These are phyloP conservation scores for Botryotinia calthae DNA, from an alignment of 2,329 filamentous ascomycete genomes.

Conservation along the genomic window DNA sequence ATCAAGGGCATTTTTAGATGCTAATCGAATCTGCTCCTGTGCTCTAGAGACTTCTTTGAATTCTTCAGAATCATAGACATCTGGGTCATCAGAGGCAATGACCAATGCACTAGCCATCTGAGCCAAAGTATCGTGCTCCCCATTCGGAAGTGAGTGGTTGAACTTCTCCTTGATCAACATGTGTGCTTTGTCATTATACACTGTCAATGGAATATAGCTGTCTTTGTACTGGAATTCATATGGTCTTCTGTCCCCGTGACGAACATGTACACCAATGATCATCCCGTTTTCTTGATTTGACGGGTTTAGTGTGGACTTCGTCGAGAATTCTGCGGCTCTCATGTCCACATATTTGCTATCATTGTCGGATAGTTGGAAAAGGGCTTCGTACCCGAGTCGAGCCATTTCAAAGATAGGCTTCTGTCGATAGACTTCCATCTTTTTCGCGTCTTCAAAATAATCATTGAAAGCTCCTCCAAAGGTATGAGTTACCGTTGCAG, in stretches of 20 bases:
- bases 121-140: slow-evolving; percentile 40
- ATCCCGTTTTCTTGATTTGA: slow-evolving; percentile 48
- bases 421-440: slow-evolving; percentile 51
- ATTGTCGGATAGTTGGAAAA: slow-evolving; percentile 67
- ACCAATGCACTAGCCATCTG: slow-evolving; percentile 51
- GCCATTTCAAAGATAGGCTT: slow-evolving; percentile 66
- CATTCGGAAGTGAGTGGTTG: slow-evolving; percentile 41
- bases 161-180: slow-evolving; percentile 52
- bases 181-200: slow-evolving; percentile 61
- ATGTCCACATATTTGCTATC: slow-evolving; percentile 64
- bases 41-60: slow-evolving; percentile 58
- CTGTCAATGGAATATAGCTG: slow-evolving; percentile 72
- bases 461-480: slow-evolving; percentile 60
- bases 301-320: slow-evolving; percentile 43
- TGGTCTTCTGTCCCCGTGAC: slow-evolving; percentile 76
- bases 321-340: slow-evolving; percentile 56
- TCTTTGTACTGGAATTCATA: slow-evolving; percentile 72
- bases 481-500: slow-evolving; percentile 61
- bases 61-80: slow-evolving; percentile 66
- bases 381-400: slow-evolving; percentile 66
- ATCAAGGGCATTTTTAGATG: slow-evolving; percentile 57
- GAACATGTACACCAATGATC: slow-evolving; percentile 72
- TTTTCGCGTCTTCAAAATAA: slow-evolving; percentile 49
- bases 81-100: slow-evolving; percentile 78
- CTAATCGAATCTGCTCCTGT: slow-evolving; percentile 74